These are phyloP conservation scores for Tilletia indica DNA, from an alignment of 1,284 basidiomycete genomes.

Conservation along the genomic window DNA sequence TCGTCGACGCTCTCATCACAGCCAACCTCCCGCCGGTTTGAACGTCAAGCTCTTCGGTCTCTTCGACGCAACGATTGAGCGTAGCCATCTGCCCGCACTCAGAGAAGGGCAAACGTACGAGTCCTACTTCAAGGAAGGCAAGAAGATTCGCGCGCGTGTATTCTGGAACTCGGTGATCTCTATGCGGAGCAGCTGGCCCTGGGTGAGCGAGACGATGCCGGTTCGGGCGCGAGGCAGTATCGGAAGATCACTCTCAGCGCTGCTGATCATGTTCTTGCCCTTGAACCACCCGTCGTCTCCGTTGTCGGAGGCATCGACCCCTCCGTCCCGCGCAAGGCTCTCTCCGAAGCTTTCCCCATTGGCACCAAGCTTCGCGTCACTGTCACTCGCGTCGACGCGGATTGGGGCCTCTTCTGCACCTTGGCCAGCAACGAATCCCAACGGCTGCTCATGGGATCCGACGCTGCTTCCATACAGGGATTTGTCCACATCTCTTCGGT, in stretches of 20 bases:
- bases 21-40: conserved; percentile 74
- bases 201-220: conserved; percentile 25
- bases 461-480: conserved; percentile 26
- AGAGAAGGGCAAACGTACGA: conserved; percentile 7
- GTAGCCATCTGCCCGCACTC: conserved; percentile 68
- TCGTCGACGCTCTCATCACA: conserved; percentile 83
- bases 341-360: conserved; percentile 44
- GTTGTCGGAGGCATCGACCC: conserved; percentile 17
- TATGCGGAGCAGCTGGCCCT: neutral
- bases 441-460: neutral
- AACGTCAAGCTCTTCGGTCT: conserved; percentile 88
- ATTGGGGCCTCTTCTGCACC: conserved; percentile 49
- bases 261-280: conserved; percentile 40
- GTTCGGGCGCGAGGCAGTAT: neutral
- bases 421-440: neutral
- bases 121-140: conserved; percentile 64
- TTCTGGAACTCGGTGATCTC: conserved; percentile 63
- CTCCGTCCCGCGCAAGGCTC: conserved; percentile 19
- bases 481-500: conserved; percentile 74
- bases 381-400: conserved; percentile 39
- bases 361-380: conserved; percentile 39
- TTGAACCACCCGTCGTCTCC: conserved; percentile 33
- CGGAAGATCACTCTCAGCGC: conserved; percentile 49
- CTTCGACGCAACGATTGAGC: conserved; percentile 87
- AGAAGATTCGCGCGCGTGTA: conserved; percentile 74